Evolutionary conservation across 345 rosid genomes (phyloP), one percentile per base, ranked within the genome.

Genomic region (Gossypium turneri): DNA sequence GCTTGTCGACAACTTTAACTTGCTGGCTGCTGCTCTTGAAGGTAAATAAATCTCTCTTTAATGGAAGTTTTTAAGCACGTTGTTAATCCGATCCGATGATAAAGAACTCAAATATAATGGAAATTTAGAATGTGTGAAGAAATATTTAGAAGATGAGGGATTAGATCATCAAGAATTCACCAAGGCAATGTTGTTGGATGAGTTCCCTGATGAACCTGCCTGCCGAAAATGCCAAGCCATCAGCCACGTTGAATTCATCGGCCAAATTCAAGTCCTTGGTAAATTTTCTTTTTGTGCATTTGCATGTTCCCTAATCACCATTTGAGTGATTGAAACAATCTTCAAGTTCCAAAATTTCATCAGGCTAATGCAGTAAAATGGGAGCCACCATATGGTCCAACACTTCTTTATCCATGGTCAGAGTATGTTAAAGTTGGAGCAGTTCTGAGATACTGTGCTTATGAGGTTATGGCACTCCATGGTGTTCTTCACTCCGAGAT

Each of bases 381-480:
- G 94, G 90, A 90, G 84, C 89, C 92, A 11, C 89, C 92, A 15
- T 92, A 90, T 51, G 94, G 94, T 88, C 76, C 60, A 74, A 20
- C 88, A 83, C 79, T 88, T 86, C 81, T 84, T 72, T 86, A 88
- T 73, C 90, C 94, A 57, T 90, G 94, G 94, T 76, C 89, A 9
- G 88, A 86, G 77, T 88, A 88, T 58, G 92, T 88, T 47, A 88
- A 86, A 76, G 94, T 88, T n/a, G 94, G 90, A 45, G 85, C 86
- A 13, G 87, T 83, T 67, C 71, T 88, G 25, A 67, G 85, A 73
- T 84, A 84, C 61, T 90, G 92, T 77, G 89, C 94, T 58, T 86
- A 86, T 55, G 90, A 90, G 75, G 90, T 90, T 75, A 88, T 88
- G 94, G 88, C 94, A 15, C 88, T 88, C 74, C 94, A 86, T 70